These are phyloP conservation scores for Rhododendron simsii DNA, from an alignment of 148 eudicot genomes.

Conservation along the genomic window DNA sequence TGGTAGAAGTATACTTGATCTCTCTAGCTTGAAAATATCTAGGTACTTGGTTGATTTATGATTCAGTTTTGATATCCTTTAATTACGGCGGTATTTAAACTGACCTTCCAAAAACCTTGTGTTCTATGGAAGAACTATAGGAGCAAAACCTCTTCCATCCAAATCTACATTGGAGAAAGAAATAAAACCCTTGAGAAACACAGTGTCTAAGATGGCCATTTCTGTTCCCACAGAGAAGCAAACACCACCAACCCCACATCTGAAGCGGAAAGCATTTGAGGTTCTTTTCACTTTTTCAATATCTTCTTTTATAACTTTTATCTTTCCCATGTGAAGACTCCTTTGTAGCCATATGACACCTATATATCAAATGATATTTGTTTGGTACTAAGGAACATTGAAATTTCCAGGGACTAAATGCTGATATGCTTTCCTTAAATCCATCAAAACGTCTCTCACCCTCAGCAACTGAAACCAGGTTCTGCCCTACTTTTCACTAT, in stretches of 20 bases:
- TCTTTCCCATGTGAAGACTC: background rate
- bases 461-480: constrained; percentile 58
- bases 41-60: constrained; percentile 22
- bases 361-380: background rate
- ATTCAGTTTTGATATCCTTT: background rate
- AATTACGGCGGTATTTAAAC: background rate
- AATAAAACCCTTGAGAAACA: constrained; percentile 18
- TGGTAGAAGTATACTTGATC: constrained; percentile 18
- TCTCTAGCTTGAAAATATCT: constrained; percentile 22
- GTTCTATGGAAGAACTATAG: constrained; percentile 20
- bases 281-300: constrained; percentile 15
- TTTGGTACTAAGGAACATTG: background rate
- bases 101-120: background rate
- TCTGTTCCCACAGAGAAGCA: constrained; percentile 27
- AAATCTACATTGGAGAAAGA: constrained; percentile 19
- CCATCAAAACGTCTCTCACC: constrained; percentile 55
- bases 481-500: background rate
- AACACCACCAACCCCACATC: constrained; percentile 35
- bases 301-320: background rate
- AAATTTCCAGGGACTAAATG: constrained; percentile 35
- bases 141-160: constrained; percentile 18
- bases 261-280: constrained; percentile 64
- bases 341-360: background rate
- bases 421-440: constrained; percentile 18
- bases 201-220: constrained; percentile 14